Evolutionary conservation across 169 alveolate genomes (phyloP).

Genomic region (Theileria equi): DNA sequence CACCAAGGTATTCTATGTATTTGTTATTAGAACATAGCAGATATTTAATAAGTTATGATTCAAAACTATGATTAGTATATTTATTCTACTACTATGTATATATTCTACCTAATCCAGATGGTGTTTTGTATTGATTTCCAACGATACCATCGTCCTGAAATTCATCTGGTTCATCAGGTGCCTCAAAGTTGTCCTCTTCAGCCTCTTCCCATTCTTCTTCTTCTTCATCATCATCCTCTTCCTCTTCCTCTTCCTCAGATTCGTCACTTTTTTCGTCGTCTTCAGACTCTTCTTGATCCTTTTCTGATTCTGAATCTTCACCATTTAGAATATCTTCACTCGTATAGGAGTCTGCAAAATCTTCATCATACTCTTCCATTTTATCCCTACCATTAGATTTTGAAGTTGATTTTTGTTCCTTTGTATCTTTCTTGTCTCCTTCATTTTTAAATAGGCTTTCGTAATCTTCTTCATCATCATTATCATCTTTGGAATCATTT

Average conservation of each 20-base stretch:
- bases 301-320: not conserved
- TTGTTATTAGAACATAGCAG: not conserved
- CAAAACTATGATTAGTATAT: not conserved
- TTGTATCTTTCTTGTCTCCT: not conserved
- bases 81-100: not conserved
- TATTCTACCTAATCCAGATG: slow-evolving; percentile 22
- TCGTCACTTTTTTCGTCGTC: slow-evolving; percentile 18
- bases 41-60: not conserved
- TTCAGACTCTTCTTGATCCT: slow-evolving; percentile 5
- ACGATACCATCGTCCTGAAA: not conserved
- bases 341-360: not conserved
- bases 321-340: not conserved
- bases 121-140: slow-evolving; percentile 7
- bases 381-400: no score
- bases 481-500: not conserved
- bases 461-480: not conserved
- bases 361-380: no score
- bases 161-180: slow-evolving; percentile 15
- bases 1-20: slow-evolving; percentile 50
- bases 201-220: slow-evolving; percentile 14
- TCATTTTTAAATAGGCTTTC: not conserved
- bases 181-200: slow-evolving; percentile 1
- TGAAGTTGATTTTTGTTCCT: not conserved
- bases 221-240: not conserved
- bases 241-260: not conserved